Conservation (phyloP, 2,329 filamentous ascomycete genomes). For the Aspergillus viridinutans region DNA sequence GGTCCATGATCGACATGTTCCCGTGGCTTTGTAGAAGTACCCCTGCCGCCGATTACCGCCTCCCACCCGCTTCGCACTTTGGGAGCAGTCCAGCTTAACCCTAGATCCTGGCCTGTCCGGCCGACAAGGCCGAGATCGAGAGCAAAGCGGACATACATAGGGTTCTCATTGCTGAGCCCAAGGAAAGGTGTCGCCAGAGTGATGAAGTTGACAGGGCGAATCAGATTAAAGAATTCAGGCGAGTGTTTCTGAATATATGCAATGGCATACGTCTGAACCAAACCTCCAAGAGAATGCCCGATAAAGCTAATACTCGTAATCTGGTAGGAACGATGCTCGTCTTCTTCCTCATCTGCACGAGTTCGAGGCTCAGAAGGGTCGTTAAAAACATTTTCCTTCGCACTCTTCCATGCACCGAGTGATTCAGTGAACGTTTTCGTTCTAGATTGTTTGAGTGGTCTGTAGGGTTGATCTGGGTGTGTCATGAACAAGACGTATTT, state of each 20-base stretch:
- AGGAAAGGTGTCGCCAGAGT: constrained; percentile 81
- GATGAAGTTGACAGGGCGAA: constrained; percentile 87
- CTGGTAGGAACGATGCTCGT: constrained; percentile 59
- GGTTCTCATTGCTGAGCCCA: constrained; percentile 94
- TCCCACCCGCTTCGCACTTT: constrained; percentile 83
- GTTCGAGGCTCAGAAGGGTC: constrained; percentile 40
- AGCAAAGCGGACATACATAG: constrained; percentile 93
- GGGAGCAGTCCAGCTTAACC: constrained; percentile 88
- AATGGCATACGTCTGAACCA: constrained; percentile 89
- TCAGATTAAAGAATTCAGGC: constrained; percentile 80
- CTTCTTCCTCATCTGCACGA: constrained; percentile 40
- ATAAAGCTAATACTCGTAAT: constrained; percentile 95
- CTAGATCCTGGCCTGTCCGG: constrained; percentile 91
- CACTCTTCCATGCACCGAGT: constrained; percentile 41
- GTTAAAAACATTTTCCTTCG: constrained; percentile 15
- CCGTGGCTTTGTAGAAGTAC: constrained; percentile 52
- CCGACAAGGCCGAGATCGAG: constrained; percentile 94
- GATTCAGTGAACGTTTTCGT: constrained; percentile 46
- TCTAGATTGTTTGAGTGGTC: constrained; percentile 60
- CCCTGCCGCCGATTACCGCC: constrained; percentile 76
- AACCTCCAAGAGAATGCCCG: constrained; percentile 82
- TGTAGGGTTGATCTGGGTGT: constrained; percentile 87
- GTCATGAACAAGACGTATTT: constrained; percentile 87
- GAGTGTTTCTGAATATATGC: constrained; percentile 97
- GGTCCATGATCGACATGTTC: constrained; percentile 67